A percentile compares a stretch with the other conserved stretches of the same genome.
phyloP scores from a whole-genome alignment of 306 rosid genomes.

The Lagenaria siceraria region DNA sequence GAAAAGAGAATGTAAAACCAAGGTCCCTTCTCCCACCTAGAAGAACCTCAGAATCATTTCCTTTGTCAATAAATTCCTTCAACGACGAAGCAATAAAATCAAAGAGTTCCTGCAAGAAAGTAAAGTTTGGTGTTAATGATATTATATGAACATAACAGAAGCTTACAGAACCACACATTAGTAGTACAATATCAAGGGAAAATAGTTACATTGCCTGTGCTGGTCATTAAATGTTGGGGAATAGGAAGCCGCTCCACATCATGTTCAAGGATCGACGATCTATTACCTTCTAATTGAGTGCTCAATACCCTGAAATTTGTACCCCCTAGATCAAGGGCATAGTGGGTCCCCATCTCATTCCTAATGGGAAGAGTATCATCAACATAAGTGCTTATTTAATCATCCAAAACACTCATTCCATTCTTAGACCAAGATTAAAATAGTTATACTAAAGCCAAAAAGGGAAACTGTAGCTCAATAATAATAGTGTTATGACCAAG shows the following conservation, averaged over 20 bases:
- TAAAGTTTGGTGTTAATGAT: neutral
- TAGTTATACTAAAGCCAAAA: neutral
- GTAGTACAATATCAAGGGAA: conserved; percentile 6
- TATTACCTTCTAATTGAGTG: conserved; percentile 56
- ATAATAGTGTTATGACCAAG: neutral
- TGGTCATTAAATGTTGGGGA: conserved; percentile 57
- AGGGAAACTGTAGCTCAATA: neutral
- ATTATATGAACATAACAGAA: neutral
- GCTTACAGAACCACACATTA: neutral
- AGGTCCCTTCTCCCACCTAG: conserved; percentile 46
- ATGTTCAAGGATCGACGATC: conserved; percentile 30
- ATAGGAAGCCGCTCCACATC: conserved; percentile 59
- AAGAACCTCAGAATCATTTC: conserved; percentile 32
- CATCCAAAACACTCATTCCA: neutral
- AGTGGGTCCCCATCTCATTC: conserved; percentile 68
- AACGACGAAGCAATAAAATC: conserved; percentile 69
- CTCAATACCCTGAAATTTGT: conserved; percentile 80
- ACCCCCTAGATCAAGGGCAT: conserved; percentile 82
- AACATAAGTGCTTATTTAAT: neutral
- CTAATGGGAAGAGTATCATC: conserved; percentile 21
- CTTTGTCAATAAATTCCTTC: conserved; percentile 60
- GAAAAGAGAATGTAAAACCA: conserved; percentile 94
- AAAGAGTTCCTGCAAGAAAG: conserved; percentile 57
- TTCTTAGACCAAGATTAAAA: neutral
- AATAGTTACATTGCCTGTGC: conserved; percentile 61